A percentile compares a stretch with the other conserved stretches of the same genome.
Evolutionary conservation across 345 rosid species (phyloP).

Genomic region (Bruguiera parviflora): DNA sequence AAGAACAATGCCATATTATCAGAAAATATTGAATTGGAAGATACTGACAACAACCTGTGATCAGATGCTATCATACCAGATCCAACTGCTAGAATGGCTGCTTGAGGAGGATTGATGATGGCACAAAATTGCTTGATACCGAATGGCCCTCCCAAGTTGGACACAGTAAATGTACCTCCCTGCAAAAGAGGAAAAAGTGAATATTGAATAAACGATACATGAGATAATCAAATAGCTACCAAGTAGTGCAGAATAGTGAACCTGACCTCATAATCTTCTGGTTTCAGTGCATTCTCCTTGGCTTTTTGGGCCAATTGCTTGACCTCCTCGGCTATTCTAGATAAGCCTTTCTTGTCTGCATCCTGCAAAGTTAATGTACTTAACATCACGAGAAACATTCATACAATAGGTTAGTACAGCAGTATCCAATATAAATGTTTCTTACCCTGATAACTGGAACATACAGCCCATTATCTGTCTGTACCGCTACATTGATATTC

Average conservation of each 20-base stretch:
- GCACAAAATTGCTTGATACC: slow-evolving; percentile 93
- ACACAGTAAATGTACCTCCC: slow-evolving; percentile 96
- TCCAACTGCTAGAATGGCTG: slow-evolving; percentile 92
- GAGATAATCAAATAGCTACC: neutral
- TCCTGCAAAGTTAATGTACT: slow-evolving; percentile 44
- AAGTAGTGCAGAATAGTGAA: slow-evolving; percentile 46
- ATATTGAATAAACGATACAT: neutral
- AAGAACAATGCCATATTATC: neutral
- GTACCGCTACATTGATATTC: slow-evolving; percentile 87
- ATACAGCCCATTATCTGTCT: slow-evolving; percentile 91
- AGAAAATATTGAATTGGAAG: slow-evolving; percentile 9
- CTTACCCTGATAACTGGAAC: slow-evolving; percentile 91
- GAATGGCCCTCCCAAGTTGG: slow-evolving; percentile 97
- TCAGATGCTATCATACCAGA: slow-evolving; percentile 50
- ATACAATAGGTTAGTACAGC: neutral
- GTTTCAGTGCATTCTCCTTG: slow-evolving; percentile 77
- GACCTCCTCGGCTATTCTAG: slow-evolving; percentile 74
- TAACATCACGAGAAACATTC: slow-evolving; percentile 7
- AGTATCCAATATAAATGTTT: slow-evolving; percentile 12
- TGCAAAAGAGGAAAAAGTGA: slow-evolving; percentile 41
- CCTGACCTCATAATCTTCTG: slow-evolving; percentile 87
- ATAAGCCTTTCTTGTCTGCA: slow-evolving; percentile 89
- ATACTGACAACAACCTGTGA: neutral
- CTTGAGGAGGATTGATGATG: slow-evolving; percentile 90
- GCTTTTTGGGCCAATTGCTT: slow-evolving; percentile 82